Conservation (phyloP, 2,329 filamentous ascomycete species). For the Talaromyces sp. region DNA sequence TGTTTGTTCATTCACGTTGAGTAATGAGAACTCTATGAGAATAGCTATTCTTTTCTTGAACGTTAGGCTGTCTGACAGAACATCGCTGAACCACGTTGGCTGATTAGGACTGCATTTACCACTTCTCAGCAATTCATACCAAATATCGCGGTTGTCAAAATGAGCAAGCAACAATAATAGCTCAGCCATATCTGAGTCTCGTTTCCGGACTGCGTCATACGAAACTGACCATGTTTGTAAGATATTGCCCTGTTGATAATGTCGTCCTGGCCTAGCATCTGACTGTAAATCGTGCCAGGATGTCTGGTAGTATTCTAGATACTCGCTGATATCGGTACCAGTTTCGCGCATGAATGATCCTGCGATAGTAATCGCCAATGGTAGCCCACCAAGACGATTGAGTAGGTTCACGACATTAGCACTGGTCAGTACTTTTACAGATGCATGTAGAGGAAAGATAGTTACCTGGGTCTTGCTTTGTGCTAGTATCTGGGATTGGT, state of each 20-base stretch:
- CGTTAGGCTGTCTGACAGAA: constrained; percentile 18
- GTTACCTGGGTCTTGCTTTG: background rate
- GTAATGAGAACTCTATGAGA: constrained; percentile 27
- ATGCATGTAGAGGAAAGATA: background rate
- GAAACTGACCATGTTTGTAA: constrained; percentile 38
- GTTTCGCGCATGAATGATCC: constrained; percentile 44
- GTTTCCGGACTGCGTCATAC: constrained; percentile 35
- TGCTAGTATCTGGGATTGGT: background rate
- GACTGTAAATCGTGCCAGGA: constrained; percentile 33
- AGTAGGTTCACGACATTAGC: constrained; percentile 30
- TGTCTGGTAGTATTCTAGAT: constrained; percentile 40
- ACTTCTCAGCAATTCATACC: constrained; percentile 41
- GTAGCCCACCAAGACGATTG: constrained; percentile 43
- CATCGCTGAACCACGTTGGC: constrained; percentile 19
- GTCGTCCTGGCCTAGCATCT: constrained; percentile 19
- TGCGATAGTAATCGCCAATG: constrained; percentile 47
- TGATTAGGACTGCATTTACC: constrained; percentile 10
- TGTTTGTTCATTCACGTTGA: constrained; percentile 25
- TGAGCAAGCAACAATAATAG: constrained; percentile 45
- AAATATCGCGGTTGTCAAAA: constrained; percentile 46
- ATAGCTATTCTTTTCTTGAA: constrained; percentile 23
- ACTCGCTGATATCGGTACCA: constrained; percentile 36
- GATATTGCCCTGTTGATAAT: constrained; percentile 29
- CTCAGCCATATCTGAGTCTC: constrained; percentile 29
- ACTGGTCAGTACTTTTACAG: constrained; percentile 9